Conservation (phyloP, 2,329 filamentous ascomycete genomes). For the Fusarium sororula region DNA sequence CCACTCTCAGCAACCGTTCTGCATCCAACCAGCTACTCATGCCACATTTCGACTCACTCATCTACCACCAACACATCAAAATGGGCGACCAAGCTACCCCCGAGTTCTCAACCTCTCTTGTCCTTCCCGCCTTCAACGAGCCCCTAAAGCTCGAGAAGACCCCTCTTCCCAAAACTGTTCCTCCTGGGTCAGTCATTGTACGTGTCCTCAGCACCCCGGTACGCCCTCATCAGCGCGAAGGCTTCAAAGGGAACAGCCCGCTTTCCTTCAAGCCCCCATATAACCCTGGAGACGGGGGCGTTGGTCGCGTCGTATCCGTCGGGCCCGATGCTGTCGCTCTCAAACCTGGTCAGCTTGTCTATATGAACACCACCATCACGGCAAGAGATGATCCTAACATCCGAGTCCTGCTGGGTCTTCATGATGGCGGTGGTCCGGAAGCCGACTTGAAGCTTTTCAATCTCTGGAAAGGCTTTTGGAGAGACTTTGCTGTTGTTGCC, state of each 20-base stretch:
- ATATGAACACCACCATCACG: slow-evolving; percentile 13
- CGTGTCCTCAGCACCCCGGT: slow-evolving; percentile 23
- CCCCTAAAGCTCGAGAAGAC: slow-evolving; percentile 5
- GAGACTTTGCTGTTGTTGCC: slow-evolving; percentile 2
- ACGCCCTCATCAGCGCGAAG: slow-evolving; percentile 14
- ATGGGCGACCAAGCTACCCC: background rate
- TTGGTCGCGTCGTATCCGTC: slow-evolving; percentile 20
- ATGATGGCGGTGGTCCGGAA: slow-evolving; percentile 8
- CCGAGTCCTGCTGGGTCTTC: slow-evolving; percentile 11
- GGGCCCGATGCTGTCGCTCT: slow-evolving; percentile 15
- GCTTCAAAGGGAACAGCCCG: slow-evolving; percentile 14
- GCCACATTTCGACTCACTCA: background rate
- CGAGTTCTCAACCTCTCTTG: background rate
- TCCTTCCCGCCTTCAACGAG: slow-evolving; percentile 24
- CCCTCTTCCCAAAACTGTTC: background rate
- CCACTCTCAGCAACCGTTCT: background rate
- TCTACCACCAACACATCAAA: background rate
- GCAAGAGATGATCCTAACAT: slow-evolving; percentile 21
- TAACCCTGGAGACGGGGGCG: background rate
- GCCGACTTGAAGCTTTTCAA: slow-evolving; percentile 11
- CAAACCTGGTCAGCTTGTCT: slow-evolving; percentile 23
- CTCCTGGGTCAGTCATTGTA: slow-evolving; percentile 15
- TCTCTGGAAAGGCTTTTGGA: slow-evolving; percentile 28
- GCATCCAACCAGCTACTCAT: too few species aligned
- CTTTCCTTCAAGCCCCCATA: slow-evolving; percentile 12